Evolutionary conservation across 139 green algal species (phyloP), one percentile per base, ranked within the genome.

Genomic region (Asterochloris erici): DNA sequence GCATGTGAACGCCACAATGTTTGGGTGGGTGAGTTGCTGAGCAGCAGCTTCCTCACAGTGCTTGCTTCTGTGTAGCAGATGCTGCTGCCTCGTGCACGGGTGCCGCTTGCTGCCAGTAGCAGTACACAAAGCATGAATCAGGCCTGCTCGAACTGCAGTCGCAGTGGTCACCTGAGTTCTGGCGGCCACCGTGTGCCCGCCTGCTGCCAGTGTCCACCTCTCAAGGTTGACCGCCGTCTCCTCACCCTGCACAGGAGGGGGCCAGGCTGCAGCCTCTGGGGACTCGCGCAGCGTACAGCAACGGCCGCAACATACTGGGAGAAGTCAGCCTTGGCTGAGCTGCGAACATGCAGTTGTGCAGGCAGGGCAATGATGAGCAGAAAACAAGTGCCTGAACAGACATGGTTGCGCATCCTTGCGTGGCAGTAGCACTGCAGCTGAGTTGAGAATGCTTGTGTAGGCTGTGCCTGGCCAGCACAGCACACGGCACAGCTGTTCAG

Each of bases 201-300:
- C 87, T 14, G 80, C 68, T 4, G 64, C 78, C 14, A 91, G 70
- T 12, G 82, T 83, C 81, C 79, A 91, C 23, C 73, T 81, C 79
- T 92, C 88, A 16, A 73, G 83, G 23, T 81, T 74, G 12, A 92
- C 78, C 0, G 88, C 84, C 21, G 82, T 74, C 70, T 86, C 84
- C 62, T 83, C 81, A 12, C 87, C 87, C 73, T 87, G 77, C 80
- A 83, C 38, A 54, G 38, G 38, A 54, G 38, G 38, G 38, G 38
- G 38, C 38, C 38, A 54, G 38, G 6, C 38, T 2, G 38, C 38
- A n/a, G 38, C 38, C 38, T 54, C 4, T 54, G 38, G 6, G 38
- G 38, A 54, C 38, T 54, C 38, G 4, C 6, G 38, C 4, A 54
- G 6, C 6, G 38, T 54, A 54, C 38, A 54, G 4, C 6, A 54